Base-by-base conservation (phyloP, 805 yeast genomes). In the Candida hungchunana region DNA sequence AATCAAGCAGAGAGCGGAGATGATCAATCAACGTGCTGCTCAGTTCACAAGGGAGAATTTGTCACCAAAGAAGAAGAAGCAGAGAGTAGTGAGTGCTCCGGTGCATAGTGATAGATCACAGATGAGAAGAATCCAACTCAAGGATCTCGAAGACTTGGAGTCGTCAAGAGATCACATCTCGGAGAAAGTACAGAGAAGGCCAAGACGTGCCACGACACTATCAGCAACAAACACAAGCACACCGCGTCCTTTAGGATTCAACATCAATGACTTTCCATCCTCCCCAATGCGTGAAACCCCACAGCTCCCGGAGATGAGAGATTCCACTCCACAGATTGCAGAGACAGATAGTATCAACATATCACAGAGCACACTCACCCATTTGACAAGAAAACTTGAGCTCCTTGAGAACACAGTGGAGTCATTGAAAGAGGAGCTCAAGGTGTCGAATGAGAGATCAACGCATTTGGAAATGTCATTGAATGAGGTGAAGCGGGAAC, bases 361-460 rank as follows among this genome's bases (percentile, higher is more conserved):
- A 7, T 39, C 42, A 2, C 39, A 39, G 17, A 18, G 31, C 7
- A 35, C 43, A 4, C 34, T 39, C 11, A 33, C 30, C 13, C 34
- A 39, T 8, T 32, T 51, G 18, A 44, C 40, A 10, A 37, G 27
- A 8, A 46, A 50, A 26, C 40, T 51, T 5, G 37, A 39, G 7
- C 25, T 24, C 6, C 38, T 50, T 11, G 52, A 51, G 21, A 30
- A 35, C 30, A 47, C 52, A 2, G 40, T 50, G 11, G 44, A 44
- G 20, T 42, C 50, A 3, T 31, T 51, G 18, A 39, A 37, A 18
- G 44, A 44, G 6, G 50, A 51, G 29, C 33, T 51, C 14, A 42
- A 29, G 25, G 32, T 32, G 13, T 40, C 52, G 8, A 51, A 43
- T 16, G 52, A 51, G 27, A 35, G 50, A 29, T 44, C 53, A 1